Conservation (phyloP, 805 yeast species). For the Myxozyma mucilagina region DNA sequence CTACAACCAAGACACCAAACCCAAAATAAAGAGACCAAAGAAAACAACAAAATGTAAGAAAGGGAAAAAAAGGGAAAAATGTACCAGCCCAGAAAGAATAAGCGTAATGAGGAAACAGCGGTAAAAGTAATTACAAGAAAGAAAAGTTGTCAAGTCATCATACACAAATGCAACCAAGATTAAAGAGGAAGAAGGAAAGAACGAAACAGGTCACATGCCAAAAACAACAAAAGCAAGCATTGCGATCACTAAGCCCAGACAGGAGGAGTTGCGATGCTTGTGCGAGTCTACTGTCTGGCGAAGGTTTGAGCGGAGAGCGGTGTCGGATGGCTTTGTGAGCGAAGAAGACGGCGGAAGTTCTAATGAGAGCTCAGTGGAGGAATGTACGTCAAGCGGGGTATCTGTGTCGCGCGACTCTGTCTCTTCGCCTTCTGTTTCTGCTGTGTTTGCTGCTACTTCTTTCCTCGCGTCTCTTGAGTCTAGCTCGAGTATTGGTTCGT, state of each 20-base stretch:
- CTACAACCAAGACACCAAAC: not conserved
- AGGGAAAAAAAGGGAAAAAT: not conserved
- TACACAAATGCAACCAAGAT: not conserved
- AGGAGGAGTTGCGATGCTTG: constrained; percentile 16
- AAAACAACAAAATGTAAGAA: not conserved
- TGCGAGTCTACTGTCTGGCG: constrained; percentile 16
- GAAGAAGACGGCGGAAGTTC: not conserved
- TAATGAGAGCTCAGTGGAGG: not conserved
- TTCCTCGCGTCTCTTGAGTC: no score
- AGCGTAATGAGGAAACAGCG: not conserved
- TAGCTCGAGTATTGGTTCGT: no score
- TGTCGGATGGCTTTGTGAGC: constrained; percentile 10
- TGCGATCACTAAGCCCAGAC: constrained; percentile 26
- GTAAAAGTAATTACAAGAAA: not conserved
- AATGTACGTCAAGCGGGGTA: no score
- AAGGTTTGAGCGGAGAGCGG: constrained; percentile 23
- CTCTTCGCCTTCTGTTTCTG: not conserved
- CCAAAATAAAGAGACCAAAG: not conserved
- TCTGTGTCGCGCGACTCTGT: not conserved
- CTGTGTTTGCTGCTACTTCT: not conserved
- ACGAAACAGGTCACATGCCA: constrained; percentile 20
- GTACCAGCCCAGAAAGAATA: not conserved
- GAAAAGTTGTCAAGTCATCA: not conserved
- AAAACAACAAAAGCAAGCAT: constrained; percentile 28
- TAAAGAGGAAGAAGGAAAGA: not conserved